Percentiles rank a stretch among this genome's conserved stretches.
These are phyloP conservation scores for Calonectria pseudoreteaudii DNA, from an alignment of 2,329 filamentous ascomycete species.

Conservation along the genomic window DNA sequence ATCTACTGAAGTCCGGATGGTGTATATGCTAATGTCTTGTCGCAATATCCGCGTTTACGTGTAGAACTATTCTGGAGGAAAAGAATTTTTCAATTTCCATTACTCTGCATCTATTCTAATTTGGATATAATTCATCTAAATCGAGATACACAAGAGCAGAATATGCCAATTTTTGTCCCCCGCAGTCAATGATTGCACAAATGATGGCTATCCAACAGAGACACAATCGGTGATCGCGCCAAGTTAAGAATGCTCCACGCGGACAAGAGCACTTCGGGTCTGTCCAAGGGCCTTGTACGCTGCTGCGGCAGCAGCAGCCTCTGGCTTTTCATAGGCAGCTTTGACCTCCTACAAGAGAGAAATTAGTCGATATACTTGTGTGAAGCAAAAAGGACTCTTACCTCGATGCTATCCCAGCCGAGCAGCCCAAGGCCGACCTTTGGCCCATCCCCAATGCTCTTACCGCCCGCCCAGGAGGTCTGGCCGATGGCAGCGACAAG, in stretches of 20 bases:
- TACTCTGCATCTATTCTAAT: not conserved
- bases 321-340: slow-evolving; percentile 14
- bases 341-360: slow-evolving; percentile 5
- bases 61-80: not conserved
- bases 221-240: not conserved
- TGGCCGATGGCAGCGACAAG: slow-evolving; percentile 11
- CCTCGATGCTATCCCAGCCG: slow-evolving; percentile 24
- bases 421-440: slow-evolving; percentile 10
- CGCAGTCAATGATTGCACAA: not conserved
- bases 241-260: not conserved
- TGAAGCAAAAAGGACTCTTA: not conserved
- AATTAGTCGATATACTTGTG: not conserved
- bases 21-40: not conserved
- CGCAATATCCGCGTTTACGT: not conserved
- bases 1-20: not conserved
- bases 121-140: not conserved
- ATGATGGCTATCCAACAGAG: not conserved
- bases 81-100: not conserved
- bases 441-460: slow-evolving; percentile 9
- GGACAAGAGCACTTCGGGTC: slow-evolving; percentile 11
- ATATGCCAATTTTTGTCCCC: not conserved
- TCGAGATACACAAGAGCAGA: not conserved
- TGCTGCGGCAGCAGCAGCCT: slow-evolving; percentile 8
- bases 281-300: slow-evolving; percentile 15
- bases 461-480: slow-evolving; percentile 12